These are phyloP conservation scores for Wickerhamiella sergipiensis DNA, from an alignment of 805 yeast species.

Conservation along the genomic window DNA sequence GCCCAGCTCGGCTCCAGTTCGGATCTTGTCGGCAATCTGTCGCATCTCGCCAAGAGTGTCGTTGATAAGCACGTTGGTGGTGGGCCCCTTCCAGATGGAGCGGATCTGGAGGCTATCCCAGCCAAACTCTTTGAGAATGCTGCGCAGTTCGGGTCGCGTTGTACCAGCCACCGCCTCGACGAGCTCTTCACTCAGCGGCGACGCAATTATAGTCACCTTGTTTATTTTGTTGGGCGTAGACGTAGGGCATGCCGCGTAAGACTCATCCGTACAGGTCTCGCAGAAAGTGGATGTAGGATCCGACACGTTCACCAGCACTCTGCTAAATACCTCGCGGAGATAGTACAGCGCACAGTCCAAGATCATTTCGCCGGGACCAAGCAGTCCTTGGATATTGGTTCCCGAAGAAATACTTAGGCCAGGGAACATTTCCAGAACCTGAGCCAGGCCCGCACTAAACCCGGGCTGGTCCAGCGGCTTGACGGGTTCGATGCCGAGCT, in stretches of 20 bases:
- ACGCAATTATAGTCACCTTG: conserved; percentile 33
- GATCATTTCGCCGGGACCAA: conserved; percentile 80
- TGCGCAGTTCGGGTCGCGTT: background rate
- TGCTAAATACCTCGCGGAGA: conserved; percentile 47
- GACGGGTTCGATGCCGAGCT: conserved; percentile 71
- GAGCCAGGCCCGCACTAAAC: conserved; percentile 30
- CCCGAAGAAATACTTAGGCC: conserved; percentile 61
- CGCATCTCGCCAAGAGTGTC: conserved; percentile 66
- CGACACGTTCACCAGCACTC: conserved; percentile 64
- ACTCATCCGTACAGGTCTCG: conserved; percentile 57
- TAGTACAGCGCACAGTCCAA: conserved; percentile 75
- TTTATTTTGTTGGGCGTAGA: conserved; percentile 42
- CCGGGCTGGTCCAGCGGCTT: conserved; percentile 67
- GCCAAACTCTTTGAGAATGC: conserved; percentile 31
- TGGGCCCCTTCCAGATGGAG: conserved; percentile 70
- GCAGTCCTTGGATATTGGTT: conserved; percentile 68
- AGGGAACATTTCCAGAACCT: conserved; percentile 52
- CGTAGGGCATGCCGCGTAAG: conserved; percentile 55
- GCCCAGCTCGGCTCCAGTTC: conserved; percentile 54
- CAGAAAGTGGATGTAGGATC: conserved; percentile 70
- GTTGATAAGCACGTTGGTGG: conserved; percentile 44
- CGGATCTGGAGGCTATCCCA: conserved; percentile 83
- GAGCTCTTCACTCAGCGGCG: background rate
- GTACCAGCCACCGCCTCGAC: background rate
- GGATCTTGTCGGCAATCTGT: conserved; percentile 30